Percentiles rank a stretch among this genome's conserved stretches.
Conservation (phyloP, 805 yeast species). For the Kockiozyma suomiensis region DNA sequence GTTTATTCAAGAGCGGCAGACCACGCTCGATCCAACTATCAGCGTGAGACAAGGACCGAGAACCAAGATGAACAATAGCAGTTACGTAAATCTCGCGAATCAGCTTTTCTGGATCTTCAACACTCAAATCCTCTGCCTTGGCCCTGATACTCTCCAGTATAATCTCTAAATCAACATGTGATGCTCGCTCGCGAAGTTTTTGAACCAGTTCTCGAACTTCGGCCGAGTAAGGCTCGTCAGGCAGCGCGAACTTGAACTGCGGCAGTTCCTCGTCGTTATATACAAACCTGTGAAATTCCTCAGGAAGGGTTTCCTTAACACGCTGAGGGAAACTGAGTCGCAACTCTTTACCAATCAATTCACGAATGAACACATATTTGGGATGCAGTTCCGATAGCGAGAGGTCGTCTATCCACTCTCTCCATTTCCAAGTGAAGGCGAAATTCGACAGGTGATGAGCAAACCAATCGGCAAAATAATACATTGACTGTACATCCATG, state of each 20-base stretch:
- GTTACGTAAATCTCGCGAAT: conserved; percentile 62
- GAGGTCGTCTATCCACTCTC: conserved; percentile 71
- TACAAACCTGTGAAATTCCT: conserved; percentile 47
- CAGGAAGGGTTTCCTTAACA: conserved; percentile 71
- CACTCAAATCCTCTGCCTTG: conserved; percentile 16
- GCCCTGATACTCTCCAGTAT: conserved; percentile 32
- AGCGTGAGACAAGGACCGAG: conserved; percentile 81
- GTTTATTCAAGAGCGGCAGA: conserved; percentile 43
- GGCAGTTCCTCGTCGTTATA: conserved; percentile 27
- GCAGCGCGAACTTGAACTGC: conserved; percentile 44
- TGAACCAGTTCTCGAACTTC: conserved; percentile 21
- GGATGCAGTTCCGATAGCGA: conserved; percentile 64
- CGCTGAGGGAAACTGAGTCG: conserved; percentile 75
- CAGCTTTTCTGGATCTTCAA: conserved; percentile 36
- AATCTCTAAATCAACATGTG: conserved; percentile 19
- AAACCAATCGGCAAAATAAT: conserved; percentile 85
- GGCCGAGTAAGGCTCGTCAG: conserved; percentile 23
- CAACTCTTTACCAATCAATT: conserved; percentile 80
- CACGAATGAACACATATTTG: conserved; percentile 67
- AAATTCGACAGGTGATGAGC: conserved; percentile 90
- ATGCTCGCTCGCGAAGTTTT: conserved; percentile 26
- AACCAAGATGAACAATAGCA: conserved; percentile 77
- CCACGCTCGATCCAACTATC: conserved; percentile 55
- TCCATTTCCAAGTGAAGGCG: conserved; percentile 97
- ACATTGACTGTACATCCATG: conserved; percentile 74